Evolutionary conservation across 2,329 filamentous ascomycete species (phyloP), one percentile per base, ranked within the genome.

Genomic region (Pyricularia sp.): DNA sequence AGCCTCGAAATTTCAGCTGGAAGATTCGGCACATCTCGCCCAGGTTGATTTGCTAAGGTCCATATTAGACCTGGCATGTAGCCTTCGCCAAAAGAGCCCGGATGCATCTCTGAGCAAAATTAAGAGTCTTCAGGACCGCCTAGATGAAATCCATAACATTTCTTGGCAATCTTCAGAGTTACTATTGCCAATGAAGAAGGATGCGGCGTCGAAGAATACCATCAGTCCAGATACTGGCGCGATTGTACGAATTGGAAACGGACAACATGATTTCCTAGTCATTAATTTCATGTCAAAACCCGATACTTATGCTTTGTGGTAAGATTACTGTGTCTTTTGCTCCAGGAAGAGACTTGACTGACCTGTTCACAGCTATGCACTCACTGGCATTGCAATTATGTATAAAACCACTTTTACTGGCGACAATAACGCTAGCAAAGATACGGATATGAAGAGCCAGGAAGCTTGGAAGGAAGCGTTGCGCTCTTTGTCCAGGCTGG

Each of bases 31-130:
- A 68, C 82, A 84, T 63, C 84, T 92, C 58, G 86, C 88, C 6
- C 90, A 92, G 73, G 83, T 93, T 20, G 85, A 88, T 68, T 82
- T 89, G 1, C 77, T 94, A 66, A 83, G 89, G 14, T 83, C 91
- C 68, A 83, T 91, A 64, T 81, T 93, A 23, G 91, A 94, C 74
- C 82, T 94, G 26, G 85, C 87, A 1, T 92, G 90, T 73, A 89
- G 87, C 73, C 80, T 94, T 67, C 85, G 89, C 69, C 84, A 88
- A 69, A 89, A 88, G 71, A 84, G 83, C 36, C 83, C 86, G 0
- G 83, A 87, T 14, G 78, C 83, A 33, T 84, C 87, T 33, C 77
- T 81, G 0, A 80, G 84, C 68, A 93, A 93, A 74, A 80, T 92
- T 25, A 82, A 82, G 58, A 79, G 81, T 7, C 81, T 94, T 72